phyloP scores from a whole-genome alignment of 495 filamentous ascomycete species.

The Tetracladium setigerum region DNA sequence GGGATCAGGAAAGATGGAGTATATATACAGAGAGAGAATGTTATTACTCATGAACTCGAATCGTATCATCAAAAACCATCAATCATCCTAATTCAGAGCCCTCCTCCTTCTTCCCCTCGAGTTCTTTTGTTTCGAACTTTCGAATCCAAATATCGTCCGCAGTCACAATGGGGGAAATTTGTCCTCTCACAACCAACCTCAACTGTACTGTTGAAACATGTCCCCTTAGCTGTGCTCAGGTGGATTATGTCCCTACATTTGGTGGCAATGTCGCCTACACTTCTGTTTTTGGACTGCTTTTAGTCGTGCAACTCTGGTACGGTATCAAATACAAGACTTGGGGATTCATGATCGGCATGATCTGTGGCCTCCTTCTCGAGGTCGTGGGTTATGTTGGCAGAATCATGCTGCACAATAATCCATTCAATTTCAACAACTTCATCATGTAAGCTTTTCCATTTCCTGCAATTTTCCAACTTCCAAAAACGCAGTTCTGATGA shows the following conservation, averaged over 20 bases:
- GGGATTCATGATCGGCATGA: constrained; percentile 31
- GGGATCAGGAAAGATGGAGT: no score
- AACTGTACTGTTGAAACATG: constrained; percentile 17
- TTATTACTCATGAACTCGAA: no score
- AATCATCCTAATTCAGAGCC: no score
- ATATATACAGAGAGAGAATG: no score
- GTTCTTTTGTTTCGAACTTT: no score
- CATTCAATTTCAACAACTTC: constrained; percentile 29
- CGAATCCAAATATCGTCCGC: no score
- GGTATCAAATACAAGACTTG: constrained; percentile 13
- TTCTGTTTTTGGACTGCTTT: constrained; percentile 20
- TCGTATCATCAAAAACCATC: no score
- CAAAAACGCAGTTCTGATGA: no score
- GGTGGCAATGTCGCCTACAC: constrained; percentile 24
- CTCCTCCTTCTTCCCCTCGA: no score
- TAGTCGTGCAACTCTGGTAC: constrained; percentile 17
- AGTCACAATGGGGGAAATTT: no score
- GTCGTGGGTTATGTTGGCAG: constrained; percentile 33
- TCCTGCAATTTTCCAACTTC: no score
- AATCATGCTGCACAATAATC: constrained; percentile 32
- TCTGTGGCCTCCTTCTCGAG: constrained; percentile 31
- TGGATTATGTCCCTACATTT: constrained; percentile 21
- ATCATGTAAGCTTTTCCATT: constrained; percentile 28
- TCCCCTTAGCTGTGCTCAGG: constrained; percentile 14
- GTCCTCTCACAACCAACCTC: no score